These are phyloP conservation scores for Lasiodiplodia theobromae DNA, from an alignment of 2,329 filamentous ascomycete species.

Conservation along the genomic window DNA sequence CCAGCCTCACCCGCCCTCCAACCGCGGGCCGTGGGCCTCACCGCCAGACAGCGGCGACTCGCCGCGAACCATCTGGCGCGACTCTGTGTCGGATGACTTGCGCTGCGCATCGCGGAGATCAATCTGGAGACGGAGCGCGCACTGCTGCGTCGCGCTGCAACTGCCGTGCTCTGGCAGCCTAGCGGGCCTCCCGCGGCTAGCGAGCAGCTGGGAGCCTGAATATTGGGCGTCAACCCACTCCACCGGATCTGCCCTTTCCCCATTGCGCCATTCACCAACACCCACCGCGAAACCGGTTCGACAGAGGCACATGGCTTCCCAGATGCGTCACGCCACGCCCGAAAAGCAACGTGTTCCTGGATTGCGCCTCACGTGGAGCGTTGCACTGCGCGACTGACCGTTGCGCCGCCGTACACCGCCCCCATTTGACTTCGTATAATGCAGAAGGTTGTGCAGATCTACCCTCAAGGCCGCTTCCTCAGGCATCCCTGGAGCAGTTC, in stretches of 20 bases:
- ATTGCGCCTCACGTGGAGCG: slow-evolving; percentile 15
- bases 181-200: slow-evolving; percentile 17
- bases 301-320: neutral
- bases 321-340: slow-evolving; percentile 23
- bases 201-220: neutral
- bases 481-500: slow-evolving; percentile 48
- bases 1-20: slow-evolving; percentile 1
- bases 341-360: slow-evolving; percentile 27
- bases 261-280: slow-evolving; percentile 16
- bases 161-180: slow-evolving; percentile 7
- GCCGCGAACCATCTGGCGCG: neutral
- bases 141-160: neutral
- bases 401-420: neutral
- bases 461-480: slow-evolving; percentile 31
- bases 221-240: slow-evolving; percentile 17
- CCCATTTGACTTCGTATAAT: neutral
- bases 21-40: slow-evolving; percentile 11
- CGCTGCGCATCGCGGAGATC: slow-evolving; percentile 16
- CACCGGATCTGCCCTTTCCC: neutral
- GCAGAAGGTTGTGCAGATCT: slow-evolving; percentile 46
- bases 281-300: neutral
- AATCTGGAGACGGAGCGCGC: neutral
- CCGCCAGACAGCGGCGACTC: slow-evolving; percentile 5
- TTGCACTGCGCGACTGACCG: neutral
- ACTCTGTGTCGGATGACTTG: neutral